Conservation (phyloP, 2,329 filamentous ascomycete genomes). For the Pezicula carpinea region DNA sequence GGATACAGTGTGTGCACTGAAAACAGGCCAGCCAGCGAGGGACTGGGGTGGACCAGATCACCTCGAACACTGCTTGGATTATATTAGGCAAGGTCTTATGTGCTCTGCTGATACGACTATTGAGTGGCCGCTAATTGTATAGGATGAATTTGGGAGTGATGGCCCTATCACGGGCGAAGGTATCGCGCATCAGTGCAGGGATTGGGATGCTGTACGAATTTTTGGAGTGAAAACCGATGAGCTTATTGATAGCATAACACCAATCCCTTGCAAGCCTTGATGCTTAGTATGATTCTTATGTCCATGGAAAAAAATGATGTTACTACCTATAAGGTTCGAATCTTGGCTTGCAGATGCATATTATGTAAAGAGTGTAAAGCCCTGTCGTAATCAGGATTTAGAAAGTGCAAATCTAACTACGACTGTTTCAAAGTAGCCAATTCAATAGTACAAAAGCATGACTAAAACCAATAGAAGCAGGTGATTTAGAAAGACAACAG, state of each 20-base stretch:
- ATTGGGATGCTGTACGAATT: neutral
- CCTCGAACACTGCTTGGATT: constrained; percentile 3
- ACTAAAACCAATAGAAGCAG: too few species aligned
- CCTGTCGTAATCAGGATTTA: too few species aligned
- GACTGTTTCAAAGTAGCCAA: too few species aligned
- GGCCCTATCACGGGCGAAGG: neutral
- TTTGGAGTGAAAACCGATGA: neutral
- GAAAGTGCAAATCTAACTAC: too few species aligned
- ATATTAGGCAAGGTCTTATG: constrained; percentile 5
- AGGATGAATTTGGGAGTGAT: neutral
- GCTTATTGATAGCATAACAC: neutral
- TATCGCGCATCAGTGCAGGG: neutral
- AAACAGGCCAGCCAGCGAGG: neutral
- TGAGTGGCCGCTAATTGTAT: constrained; percentile 29
- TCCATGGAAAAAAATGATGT: too few species aligned
- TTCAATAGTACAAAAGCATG: too few species aligned
- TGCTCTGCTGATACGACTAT: constrained; percentile 5
- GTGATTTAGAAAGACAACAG: too few species aligned
- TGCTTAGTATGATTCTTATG: too few species aligned
- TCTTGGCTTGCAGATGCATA: too few species aligned
- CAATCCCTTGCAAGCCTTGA: too few species aligned
- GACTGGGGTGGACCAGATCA: neutral
- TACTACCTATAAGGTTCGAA: too few species aligned
- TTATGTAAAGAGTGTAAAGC: too few species aligned
- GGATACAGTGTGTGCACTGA: neutral